phyloP scores from a whole-genome alignment of 352 stramenopile genomes.

The Phytophthora idaei region DNA sequence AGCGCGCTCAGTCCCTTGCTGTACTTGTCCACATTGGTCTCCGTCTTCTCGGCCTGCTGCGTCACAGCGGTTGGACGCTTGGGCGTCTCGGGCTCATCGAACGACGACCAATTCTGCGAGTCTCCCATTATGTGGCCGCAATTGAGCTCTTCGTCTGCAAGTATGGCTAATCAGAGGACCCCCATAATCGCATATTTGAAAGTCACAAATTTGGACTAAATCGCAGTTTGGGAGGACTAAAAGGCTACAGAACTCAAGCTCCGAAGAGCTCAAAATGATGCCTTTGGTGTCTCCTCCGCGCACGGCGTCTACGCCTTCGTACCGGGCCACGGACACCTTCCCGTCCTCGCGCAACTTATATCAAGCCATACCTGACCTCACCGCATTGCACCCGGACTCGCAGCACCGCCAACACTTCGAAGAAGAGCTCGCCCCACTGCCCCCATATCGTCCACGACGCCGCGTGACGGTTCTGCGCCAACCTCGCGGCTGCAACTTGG shows the following conservation, averaged over 20 bases:
- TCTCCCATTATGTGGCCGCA: constrained; percentile 55
- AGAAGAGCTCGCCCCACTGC: constrained; percentile 2
- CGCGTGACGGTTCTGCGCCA: constrained; percentile 15
- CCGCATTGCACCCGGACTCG: neutral
- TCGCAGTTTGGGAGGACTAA: neutral
- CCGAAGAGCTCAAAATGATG: constrained; percentile 19
- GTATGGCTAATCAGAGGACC: neutral
- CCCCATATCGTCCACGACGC: constrained; percentile 7
- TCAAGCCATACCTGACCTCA: constrained; percentile 18
- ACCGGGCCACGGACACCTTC: constrained; percentile 8
- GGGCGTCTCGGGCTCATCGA: constrained; percentile 54
- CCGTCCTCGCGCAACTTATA: constrained; percentile 17
- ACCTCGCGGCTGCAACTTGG: constrained; percentile 29
- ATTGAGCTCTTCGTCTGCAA: neutral
- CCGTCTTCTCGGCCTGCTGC: constrained; percentile 12
- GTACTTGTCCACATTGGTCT: constrained; percentile 1
- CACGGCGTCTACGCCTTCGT: constrained; percentile 15
- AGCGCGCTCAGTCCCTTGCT: constrained; percentile 15
- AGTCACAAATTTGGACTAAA: constrained; percentile 6
- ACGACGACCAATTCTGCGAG: constrained; percentile 85
- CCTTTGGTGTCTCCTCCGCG: constrained; percentile 25
- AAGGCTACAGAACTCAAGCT: neutral
- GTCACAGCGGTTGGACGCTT: constrained; percentile 22
- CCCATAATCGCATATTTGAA: neutral
- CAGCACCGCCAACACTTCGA: constrained; percentile 4